Evolutionary conservation across 2,329 filamentous ascomycete species (phyloP).

Genomic region (Pseudocercospora fuligena): DNA sequence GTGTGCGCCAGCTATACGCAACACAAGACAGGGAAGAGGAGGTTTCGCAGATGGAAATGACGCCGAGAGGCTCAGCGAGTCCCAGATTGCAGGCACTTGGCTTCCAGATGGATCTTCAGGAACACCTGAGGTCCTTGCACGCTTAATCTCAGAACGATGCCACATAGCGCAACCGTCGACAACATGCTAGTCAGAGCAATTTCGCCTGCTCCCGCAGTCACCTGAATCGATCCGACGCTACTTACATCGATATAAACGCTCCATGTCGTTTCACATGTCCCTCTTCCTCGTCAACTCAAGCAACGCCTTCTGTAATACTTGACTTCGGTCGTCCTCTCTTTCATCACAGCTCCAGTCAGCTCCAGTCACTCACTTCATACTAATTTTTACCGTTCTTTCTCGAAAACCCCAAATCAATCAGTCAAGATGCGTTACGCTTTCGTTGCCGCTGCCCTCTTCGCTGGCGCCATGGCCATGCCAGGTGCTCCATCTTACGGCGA

Average conservation of each 20-base stretch:
- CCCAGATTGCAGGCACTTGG: constrained; percentile 2
- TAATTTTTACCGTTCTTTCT: constrained; percentile 19
- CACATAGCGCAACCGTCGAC: constrained; percentile 21
- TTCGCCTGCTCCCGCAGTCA: constrained; percentile 25
- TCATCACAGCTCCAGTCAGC: constrained; percentile 19
- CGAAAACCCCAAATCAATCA: constrained; percentile 10
- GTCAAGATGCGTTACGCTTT: constrained; percentile 32
- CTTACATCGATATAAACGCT: constrained; percentile 17
- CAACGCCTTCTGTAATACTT: constrained; percentile 25
- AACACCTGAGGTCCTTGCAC: constrained; percentile 17
- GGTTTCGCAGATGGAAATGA: not conserved
- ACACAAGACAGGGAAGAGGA: not conserved
- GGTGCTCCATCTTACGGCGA: constrained; percentile 1
- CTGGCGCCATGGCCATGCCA: constrained; percentile 25
- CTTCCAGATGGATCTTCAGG: constrained; percentile 1
- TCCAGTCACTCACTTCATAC: constrained; percentile 26
- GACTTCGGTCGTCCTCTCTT: constrained; percentile 34
- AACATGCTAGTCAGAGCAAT: constrained; percentile 27
- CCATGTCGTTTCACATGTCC: constrained; percentile 23
- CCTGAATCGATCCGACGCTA: constrained; percentile 21
- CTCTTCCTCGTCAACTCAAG: constrained; percentile 20
- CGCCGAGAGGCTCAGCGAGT: not conserved
- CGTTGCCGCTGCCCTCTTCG: constrained; percentile 32
- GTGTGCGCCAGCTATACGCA: not conserved
- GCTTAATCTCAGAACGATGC: constrained; percentile 26